Conservation (phyloP, 148 eudicot genomes). For the Drosera capensis region DNA sequence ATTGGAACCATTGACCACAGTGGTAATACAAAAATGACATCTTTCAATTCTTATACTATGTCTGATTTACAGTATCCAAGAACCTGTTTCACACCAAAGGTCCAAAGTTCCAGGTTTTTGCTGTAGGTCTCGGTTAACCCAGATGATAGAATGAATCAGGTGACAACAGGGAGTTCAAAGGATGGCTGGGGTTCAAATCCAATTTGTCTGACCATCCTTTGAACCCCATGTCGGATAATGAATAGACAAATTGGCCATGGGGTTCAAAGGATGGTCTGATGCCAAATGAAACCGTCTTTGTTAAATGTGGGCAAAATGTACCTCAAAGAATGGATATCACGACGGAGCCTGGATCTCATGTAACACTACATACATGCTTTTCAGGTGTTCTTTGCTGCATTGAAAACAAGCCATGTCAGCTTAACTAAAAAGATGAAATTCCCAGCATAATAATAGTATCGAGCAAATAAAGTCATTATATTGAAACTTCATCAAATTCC, state of each 20-base stretch:
- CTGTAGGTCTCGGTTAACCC: too few species aligned
- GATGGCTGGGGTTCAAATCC: too few species aligned
- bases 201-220: neutral
- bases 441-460: too few species aligned
- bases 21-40: slow-evolving; percentile 17
- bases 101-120: too few species aligned
- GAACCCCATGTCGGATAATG: slow-evolving; percentile 25
- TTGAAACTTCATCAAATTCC: too few species aligned
- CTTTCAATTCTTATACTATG: slow-evolving; percentile 16
- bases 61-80: neutral
- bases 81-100: too few species aligned
- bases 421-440: too few species aligned
- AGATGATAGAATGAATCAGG: too few species aligned
- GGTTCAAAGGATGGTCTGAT: slow-evolving; percentile 30
- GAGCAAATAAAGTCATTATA: too few species aligned
- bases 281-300: slow-evolving; percentile 30
- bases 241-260: slow-evolving; percentile 41
- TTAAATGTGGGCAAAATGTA: slow-evolving; percentile 15
- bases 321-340: slow-evolving; percentile 12
- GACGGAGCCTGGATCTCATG: slow-evolving; percentile 28
- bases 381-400: slow-evolving; percentile 28
- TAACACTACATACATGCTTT: slow-evolving; percentile 18
- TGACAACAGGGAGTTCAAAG: too few species aligned
- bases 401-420: slow-evolving; percentile 13
- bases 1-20: too few species aligned